Evolutionary conservation across 2,329 filamentous ascomycete genomes (phyloP), one percentile per base, ranked within the genome.

Genomic region (Hypoxylon sp.): DNA sequence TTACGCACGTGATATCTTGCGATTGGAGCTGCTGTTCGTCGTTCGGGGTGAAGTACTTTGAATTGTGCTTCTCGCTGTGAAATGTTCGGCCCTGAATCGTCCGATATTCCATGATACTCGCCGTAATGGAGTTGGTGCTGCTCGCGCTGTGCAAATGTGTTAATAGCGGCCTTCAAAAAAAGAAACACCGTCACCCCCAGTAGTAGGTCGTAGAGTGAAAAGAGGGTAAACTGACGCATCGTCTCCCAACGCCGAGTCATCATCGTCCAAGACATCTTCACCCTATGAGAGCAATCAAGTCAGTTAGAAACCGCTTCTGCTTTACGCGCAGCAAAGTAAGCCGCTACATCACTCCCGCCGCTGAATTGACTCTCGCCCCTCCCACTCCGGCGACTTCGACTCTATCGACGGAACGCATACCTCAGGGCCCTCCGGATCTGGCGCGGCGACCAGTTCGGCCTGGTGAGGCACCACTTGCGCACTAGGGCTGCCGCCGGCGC

Each of bases 81-180:
- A 63, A 75, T 15, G 72, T 74, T n/a, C 73, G 70, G 17, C 73
- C 73, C 37, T 72, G 71, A 17, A 74, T 60, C 13, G 69, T 74
- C 19, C 73, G 67, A 54, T 75, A 75, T 44, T 75, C 69, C 22
- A 75, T 32, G 44, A 75, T 73, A 46, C 72, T 73, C n/a, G 71
- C 68, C 4, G 72, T 71, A 19, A 75, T 64, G 24, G 72, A 74
- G 32, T 69, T 67, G 4, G 72, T 70, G 19, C 68, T 69, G 53
- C 72, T 75, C 20, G 62, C 68, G 37, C 69, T 72, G 32, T 43
- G 6, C 24, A 30, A 34, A 32, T n/a, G 50, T 34, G 56, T 61
- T 20, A 64, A 50, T 22, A 50, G 26, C 22, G 28, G n/a, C 37
- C 7, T 26, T 26, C 24, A 26, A n/a, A 22, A 48, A 44, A 13